These are phyloP conservation scores for Fusarium piperis DNA, from an alignment of 2,329 filamentous ascomycete genomes.

Conservation along the genomic window DNA sequence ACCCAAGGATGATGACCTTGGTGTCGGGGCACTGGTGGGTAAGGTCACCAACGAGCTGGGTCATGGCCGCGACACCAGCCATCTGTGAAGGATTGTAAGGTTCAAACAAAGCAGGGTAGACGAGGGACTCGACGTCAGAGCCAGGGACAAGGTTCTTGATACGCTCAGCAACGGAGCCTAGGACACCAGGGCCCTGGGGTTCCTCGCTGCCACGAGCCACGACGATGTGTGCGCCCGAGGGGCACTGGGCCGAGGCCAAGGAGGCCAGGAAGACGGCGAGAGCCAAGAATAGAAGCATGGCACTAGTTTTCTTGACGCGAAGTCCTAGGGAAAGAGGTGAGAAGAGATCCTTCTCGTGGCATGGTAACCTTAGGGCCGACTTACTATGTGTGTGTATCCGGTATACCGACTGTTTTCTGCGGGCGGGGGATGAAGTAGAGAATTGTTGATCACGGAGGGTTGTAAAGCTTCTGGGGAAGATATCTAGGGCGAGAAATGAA, in stretches of 20 bases:
- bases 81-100: constrained; percentile 36
- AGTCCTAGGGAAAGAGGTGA: background rate
- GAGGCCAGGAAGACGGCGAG: constrained; percentile 2
- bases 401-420: background rate
- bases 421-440: background rate
- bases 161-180: constrained; percentile 17
- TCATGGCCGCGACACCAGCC: constrained; percentile 15
- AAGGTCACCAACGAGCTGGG: constrained; percentile 11
- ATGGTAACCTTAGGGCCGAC: background rate
- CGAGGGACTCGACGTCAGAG: constrained; percentile 32
- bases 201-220: constrained; percentile 34
- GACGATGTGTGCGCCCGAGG: constrained; percentile 31
- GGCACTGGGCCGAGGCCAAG: constrained; percentile 14
- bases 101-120: constrained; percentile 31
- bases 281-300: constrained; percentile 18
- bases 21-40: constrained; percentile 24
- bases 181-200: constrained; percentile 27
- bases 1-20: constrained; percentile 33
- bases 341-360: background rate
- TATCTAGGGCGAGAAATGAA: background rate
- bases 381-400: background rate
- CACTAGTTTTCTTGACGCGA: background rate
- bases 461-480: too few species aligned
- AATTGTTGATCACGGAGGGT: background rate
- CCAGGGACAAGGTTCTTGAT: constrained; percentile 12